These are phyloP conservation scores for Anastatica hierochuntica DNA, from an alignment of 345 rosid species.

Conservation along the genomic window DNA sequence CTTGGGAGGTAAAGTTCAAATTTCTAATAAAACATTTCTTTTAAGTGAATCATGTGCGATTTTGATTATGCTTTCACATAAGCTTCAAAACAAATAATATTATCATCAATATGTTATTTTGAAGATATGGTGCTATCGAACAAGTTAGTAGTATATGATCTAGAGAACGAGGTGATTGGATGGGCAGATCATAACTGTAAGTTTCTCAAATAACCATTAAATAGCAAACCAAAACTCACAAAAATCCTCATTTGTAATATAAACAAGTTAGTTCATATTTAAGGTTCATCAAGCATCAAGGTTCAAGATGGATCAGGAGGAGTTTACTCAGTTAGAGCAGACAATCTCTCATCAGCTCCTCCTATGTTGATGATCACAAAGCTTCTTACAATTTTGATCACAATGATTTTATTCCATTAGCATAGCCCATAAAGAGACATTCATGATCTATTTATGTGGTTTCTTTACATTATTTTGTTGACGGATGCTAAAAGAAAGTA, in stretches of 20 bases:
- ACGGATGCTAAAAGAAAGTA: background rate
- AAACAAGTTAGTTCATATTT: background rate
- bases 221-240: background rate
- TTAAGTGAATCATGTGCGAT: background rate
- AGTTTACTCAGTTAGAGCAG: conserved; percentile 38
- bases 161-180: conserved; percentile 66
- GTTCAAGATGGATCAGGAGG: conserved; percentile 44
- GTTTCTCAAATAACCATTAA: conserved; percentile 17
- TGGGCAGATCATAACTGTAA: conserved; percentile 85
- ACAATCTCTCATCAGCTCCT: conserved; percentile 38
- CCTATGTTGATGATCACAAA: conserved; percentile 5
- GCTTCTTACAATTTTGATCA: conserved; percentile 26
- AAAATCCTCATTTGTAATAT: background rate
- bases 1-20: conserved; percentile 57
- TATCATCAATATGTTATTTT: background rate
- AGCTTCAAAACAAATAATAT: too few relatives aligned
- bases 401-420: conserved; percentile 27
- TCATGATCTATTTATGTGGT: too few relatives aligned
- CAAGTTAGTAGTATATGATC: conserved; percentile 71
- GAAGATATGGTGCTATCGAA: conserved; percentile 81
- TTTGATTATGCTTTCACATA: too few relatives aligned
- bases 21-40: background rate
- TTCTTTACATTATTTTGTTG: too few relatives aligned
- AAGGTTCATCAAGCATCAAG: conserved; percentile 74
- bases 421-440: background rate